phyloP scores from a whole-genome alignment of 1,284 basidiomycete species.

The Agaricales sp. region DNA sequence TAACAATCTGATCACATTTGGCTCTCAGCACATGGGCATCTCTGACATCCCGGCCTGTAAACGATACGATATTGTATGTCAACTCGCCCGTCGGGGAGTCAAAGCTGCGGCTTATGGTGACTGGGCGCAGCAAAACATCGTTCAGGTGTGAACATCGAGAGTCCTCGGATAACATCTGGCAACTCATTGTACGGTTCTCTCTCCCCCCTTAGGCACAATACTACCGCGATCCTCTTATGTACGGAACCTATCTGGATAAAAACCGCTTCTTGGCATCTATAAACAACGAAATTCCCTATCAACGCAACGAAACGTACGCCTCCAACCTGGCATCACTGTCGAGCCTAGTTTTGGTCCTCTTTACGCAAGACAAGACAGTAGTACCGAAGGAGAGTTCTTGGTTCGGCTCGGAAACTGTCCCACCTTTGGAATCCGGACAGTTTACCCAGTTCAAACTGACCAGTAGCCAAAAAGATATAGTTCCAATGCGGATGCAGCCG shows the following conservation, averaged over 20 bases:
- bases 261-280: slow-evolving; percentile 68
- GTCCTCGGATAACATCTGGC: not conserved
- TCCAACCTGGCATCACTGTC: slow-evolving; percentile 47
- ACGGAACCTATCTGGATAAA: slow-evolving; percentile 58
- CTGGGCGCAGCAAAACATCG: slow-evolving; percentile 76
- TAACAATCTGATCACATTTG: slow-evolving; percentile 84
- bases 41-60: slow-evolving; percentile 71
- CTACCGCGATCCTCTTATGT: slow-evolving; percentile 76
- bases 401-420: slow-evolving; percentile 62
- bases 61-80: slow-evolving; percentile 66
- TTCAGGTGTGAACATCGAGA: slow-evolving; percentile 46
- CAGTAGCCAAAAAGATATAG: slow-evolving; percentile 27
- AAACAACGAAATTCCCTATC: slow-evolving; percentile 57
- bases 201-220: slow-evolving; percentile 68
- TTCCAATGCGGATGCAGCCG: slow-evolving; percentile 68
- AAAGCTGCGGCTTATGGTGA: slow-evolving; percentile 70
- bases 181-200: not conserved
- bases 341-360: slow-evolving; percentile 56
- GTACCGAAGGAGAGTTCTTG: slow-evolving; percentile 78
- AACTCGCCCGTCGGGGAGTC: slow-evolving; percentile 63
- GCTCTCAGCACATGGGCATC: slow-evolving; percentile 79
- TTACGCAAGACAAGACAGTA: slow-evolving; percentile 65
- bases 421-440: slow-evolving; percentile 7
- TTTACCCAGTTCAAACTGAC: slow-evolving; percentile 1
- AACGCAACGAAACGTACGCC: slow-evolving; percentile 51